Evolutionary conservation across 441 rosid genomes (phyloP).

Genomic region (Adansonia grandidieri): DNA sequence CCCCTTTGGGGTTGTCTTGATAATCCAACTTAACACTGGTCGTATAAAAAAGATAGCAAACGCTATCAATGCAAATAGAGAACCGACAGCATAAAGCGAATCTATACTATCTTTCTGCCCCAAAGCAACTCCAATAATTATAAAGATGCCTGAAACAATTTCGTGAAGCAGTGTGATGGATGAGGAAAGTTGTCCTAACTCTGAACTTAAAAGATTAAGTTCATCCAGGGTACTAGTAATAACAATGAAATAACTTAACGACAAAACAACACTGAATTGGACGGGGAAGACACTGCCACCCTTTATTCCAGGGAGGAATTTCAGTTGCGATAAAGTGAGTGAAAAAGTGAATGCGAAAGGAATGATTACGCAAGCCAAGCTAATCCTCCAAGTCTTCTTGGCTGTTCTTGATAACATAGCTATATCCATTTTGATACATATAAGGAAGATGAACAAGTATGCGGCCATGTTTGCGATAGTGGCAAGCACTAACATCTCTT

Average conservation of each 20-base stretch:
- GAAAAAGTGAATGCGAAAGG: neutral
- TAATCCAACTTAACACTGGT: neutral
- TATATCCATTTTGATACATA: constrained; percentile 7
- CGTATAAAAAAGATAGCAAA: neutral
- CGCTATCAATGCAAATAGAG: neutral
- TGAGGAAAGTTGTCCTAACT: constrained; percentile 5
- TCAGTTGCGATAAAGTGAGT: neutral
- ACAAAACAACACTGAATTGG: neutral
- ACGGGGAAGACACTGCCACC: neutral
- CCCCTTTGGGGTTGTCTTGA: constrained; percentile 8
- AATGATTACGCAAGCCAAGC: neutral
- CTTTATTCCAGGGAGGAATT: neutral
- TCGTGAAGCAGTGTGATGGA: neutral
- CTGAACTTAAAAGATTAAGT: neutral
- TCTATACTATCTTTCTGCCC: too few species aligned
- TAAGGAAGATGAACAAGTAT: neutral
- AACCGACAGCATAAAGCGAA: neutral
- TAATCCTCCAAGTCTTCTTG: neutral
- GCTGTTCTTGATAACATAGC: neutral
- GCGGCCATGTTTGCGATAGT: neutral
- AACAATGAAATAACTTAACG: constrained; percentile 17
- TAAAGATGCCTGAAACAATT: neutral
- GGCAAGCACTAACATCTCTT: neutral
- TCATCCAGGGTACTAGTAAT: neutral
- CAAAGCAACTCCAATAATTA: neutral